These are phyloP conservation scores for Penicillium pancosmium DNA, from an alignment of 495 filamentous ascomycete genomes.

Conservation along the genomic window DNA sequence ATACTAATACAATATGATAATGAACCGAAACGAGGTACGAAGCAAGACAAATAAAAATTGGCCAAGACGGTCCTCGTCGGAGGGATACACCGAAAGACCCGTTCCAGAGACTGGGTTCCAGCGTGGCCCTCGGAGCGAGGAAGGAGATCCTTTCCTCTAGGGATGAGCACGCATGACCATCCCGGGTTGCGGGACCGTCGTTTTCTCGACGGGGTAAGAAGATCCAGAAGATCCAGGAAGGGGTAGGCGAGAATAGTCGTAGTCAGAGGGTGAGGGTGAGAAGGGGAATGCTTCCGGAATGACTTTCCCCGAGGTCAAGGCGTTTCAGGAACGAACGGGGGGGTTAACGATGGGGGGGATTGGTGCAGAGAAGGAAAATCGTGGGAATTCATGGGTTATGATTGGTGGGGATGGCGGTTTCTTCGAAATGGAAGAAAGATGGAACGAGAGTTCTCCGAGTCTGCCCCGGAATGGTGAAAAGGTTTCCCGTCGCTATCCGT, in stretches of 20 bases:
- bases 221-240: not conserved
- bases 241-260: not conserved
- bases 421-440: not conserved
- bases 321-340: not conserved
- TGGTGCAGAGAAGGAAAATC: not conserved
- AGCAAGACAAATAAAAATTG: not conserved
- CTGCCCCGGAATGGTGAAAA: constrained; percentile 22
- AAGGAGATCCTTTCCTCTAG: constrained; percentile 32
- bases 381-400: not conserved
- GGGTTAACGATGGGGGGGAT: not conserved
- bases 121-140: constrained; percentile 8
- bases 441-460: constrained; percentile 33
- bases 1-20: not conserved
- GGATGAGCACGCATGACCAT: constrained; percentile 28
- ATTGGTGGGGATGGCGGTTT: constrained; percentile 12
- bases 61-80: constrained; percentile 6
- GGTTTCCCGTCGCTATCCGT: constrained; percentile 31
- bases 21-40: not conserved
- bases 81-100: constrained; percentile 5
- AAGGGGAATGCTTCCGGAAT: constrained; percentile 4
- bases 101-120: not conserved
- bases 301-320: constrained; percentile 27
- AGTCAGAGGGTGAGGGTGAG: not conserved
- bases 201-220: constrained; percentile 9
- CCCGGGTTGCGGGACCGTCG: constrained; percentile 10